Conservation (phyloP, 108 stramenopile genomes). For the Fistulifera pelliculosa region DNA sequence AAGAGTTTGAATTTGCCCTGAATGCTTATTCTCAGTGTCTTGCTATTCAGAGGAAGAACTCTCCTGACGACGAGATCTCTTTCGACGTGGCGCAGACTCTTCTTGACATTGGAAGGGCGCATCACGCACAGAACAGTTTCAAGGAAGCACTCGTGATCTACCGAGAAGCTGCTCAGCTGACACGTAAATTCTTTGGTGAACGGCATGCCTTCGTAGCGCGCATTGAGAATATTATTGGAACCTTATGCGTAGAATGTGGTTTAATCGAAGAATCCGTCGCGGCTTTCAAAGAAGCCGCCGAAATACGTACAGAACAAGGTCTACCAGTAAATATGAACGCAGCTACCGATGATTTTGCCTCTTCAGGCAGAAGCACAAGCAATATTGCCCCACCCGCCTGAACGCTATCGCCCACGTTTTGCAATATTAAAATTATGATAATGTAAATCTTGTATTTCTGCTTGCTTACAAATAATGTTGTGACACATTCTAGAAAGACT, state of each 20-base stretch:
- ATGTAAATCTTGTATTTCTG: too few species aligned
- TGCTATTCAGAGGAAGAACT: not conserved
- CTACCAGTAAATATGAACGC: not conserved
- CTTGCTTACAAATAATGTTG: too few species aligned
- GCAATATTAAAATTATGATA: too few species aligned
- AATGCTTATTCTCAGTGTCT: conserved; percentile 3
- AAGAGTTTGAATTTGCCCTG: conserved; percentile 10
- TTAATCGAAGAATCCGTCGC: not conserved
- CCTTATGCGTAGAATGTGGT: not conserved
- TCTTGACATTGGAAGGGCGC: conserved; percentile 11
- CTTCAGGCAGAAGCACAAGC: too few species aligned
- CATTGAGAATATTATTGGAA: conserved; percentile 6
- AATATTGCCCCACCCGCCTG: too few species aligned
- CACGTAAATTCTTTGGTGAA: conserved; percentile 7
- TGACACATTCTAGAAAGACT: too few species aligned
- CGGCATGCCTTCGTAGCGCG: conserved; percentile 7
- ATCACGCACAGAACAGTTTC: conserved; percentile 3
- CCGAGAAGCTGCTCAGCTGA: not conserved
- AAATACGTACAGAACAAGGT: not conserved
- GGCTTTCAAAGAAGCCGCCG: not conserved
- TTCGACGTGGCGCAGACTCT: conserved; percentile 10
- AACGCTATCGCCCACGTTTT: too few species aligned
- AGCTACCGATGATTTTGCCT: not conserved
- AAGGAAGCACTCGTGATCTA: not conserved
- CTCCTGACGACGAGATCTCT: conserved; percentile 1